Evolutionary conservation across 768 basidiomycete species (phyloP), one percentile per base, ranked within the genome.

Genomic region (Termitomyces sp.): DNA sequence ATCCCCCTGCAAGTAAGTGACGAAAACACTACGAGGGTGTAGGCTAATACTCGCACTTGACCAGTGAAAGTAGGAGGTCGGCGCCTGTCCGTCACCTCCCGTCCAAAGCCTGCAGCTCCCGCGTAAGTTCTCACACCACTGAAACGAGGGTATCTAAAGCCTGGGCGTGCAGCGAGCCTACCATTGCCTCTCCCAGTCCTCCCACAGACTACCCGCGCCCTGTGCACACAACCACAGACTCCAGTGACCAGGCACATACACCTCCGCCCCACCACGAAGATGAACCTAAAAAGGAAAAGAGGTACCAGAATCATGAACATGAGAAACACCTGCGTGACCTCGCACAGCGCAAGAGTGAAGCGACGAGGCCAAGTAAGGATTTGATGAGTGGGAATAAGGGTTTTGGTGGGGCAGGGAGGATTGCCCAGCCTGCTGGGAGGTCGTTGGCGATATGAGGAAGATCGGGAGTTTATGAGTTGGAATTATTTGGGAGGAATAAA

Each of bases 391-490:
- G 65, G 3, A 67, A 68, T 22, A 76, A 75, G 43, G 67, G 60
- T 0, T 78, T 76, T 60, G 79, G 76, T 18, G 78, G 66, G 11
- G 76, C 66, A 1, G 81, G 78, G 30, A 73, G 85, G 56, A 86
- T 87, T 57, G 76, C 74, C 3, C 85, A 87, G 65, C 85, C 85
- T 44, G 78, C 74, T 49, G 81, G 81, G 30, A 84, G 73, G 60
- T 66, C 52, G 16, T 58, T 78, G 54, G 65, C 66, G 40, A 49
- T 72, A 60, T 77, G 63, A 75, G 28, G 26, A 20, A 35, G 11
- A 47, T 9, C 11, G 8, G 22, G 11, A 54, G 18, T 13, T 16
- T 44, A 8, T 11, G 16, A 18, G 18, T 26, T 36, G 41, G 24
- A 38, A 47, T 38, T 3, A 28, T 46, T 18, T 11, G 2, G 24